These are phyloP conservation scores for Biscogniauxia marginata DNA, from an alignment of 2,329 filamentous ascomycete species.

Conservation along the genomic window DNA sequence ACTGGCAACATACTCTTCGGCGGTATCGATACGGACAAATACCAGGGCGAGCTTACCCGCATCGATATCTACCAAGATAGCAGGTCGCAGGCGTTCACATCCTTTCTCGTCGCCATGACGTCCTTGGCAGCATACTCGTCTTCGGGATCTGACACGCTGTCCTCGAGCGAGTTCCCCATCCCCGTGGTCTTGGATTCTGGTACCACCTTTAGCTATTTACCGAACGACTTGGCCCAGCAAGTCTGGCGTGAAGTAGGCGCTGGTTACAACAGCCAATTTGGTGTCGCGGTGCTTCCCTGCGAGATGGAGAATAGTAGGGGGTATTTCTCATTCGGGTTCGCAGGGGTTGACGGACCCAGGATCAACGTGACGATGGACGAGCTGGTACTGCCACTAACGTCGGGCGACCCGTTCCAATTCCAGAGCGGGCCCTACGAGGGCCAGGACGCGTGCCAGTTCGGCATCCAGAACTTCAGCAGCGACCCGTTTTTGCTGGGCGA, in stretches of 20 bases:
- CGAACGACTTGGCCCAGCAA: constrained; percentile 54
- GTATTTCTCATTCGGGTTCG: constrained; percentile 55
- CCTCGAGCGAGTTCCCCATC: constrained; percentile 44
- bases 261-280: constrained; percentile 37
- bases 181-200: constrained; percentile 72
- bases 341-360: constrained; percentile 44
- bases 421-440: constrained; percentile 42
- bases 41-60: constrained; percentile 59
- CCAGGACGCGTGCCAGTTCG: constrained; percentile 52
- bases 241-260: constrained; percentile 58
- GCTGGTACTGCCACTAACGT: constrained; percentile 49
- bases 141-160: constrained; percentile 48
- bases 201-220: constrained; percentile 70
- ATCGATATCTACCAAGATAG: constrained; percentile 56
- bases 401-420: constrained; percentile 36
- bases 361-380: constrained; percentile 56
- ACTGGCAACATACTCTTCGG: constrained; percentile 75
- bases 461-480: constrained; percentile 50
- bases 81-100: constrained; percentile 37
- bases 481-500: constrained; percentile 52
- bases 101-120: constrained; percentile 50
- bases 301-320: constrained; percentile 43
- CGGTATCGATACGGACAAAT: constrained; percentile 77
- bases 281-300: constrained; percentile 51
- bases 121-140: constrained; percentile 47